Evolutionary conservation across 1,284 basidiomycete genomes (phyloP), one percentile per base, ranked within the genome.

Genomic region (Papiliotrema nemorosa): DNA sequence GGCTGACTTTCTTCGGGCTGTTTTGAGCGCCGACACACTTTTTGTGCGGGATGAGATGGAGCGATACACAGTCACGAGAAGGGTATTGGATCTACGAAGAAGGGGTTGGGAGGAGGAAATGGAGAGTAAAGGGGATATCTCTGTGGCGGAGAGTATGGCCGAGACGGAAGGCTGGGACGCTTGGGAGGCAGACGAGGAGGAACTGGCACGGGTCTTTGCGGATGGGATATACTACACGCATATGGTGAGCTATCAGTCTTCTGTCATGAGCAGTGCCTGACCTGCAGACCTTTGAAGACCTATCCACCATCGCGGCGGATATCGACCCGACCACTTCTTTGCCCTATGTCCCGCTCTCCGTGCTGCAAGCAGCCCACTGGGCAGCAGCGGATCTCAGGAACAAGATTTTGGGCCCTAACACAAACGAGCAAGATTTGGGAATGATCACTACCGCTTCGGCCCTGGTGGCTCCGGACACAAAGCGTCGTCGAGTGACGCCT

Each of bases 221-320:
- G 76, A 81, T 25, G 88, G 87, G 4, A 89, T 96, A 25, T 88
- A 91, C 73, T 96, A 94, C 69, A 78, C 82, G 12, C 90, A 92
- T 68, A 88, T 94, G 87, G 88, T 88, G 59, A 49, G 82, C 27
- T 29, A 16, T 49, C 50, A 21, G 55, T 64, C 37, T 34, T 37
- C 13, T 24, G 3, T 16, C 4, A 13, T n/a, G 52, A 40, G 25
- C 14, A 26, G 39, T n/a, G n/a, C n/a, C 38, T 47, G 18, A 25
- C 14, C 37, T 3, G 7, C 62, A 90, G 88, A 75, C 80, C 9
- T 81, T 88, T 58, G 86, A 90, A 20, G 87, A 90, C 64, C 77
- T 92, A 22, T 82, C 88, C 38, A 68, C 75, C 27, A 84, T 92
- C 39, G 84, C 86, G 3, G 77, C 78, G 49, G 86, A 91, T 62